Evolutionary conservation across 2,329 filamentous ascomycete genomes (phyloP), one percentile per base, ranked within the genome.

Genomic region (Penicillium brevicompactum): DNA sequence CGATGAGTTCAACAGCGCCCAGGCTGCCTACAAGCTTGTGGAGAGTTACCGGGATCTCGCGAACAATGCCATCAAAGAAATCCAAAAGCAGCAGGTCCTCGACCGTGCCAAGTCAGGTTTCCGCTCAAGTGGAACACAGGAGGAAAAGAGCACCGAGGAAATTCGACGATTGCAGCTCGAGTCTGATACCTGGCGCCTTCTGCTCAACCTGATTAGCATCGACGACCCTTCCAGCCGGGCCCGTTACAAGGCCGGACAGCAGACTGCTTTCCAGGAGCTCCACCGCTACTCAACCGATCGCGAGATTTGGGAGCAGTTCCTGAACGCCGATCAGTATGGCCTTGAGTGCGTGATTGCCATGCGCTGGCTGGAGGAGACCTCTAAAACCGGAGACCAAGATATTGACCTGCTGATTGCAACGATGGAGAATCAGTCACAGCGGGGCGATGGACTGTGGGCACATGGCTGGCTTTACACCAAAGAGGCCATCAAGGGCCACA

Each of bases 401-500:
- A 86, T 96, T 30, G 86, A 92, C 61, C 84, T 87, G 24, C 78
- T 96, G 27, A 88, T 92, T 48, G 82, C 87, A 49, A 88, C 93
- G 53, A 82, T 92, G 51, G 88, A 92, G 70, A 82, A 86, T 57
- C 87, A 87, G 59, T 88, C 90, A 11, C 89, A 93, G 56, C 82
- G 90, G 65, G 89, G 89, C 9, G 75, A 78, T 47, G 90, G 92
- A 47, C 86, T 92, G 9, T 90, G 94, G 77, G 87, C 90, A 27
- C 87, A 92, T 70, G 93, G 93, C 40, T 97, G 92, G 90, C 84
- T 97, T 59, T 91, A 96, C 71, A 97, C 94, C 0, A 90, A 92
- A 60, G 86, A 90, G 55, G 87, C 88, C 46, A 91, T 99, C 74
- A 99, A 99, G 78, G 84, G 90, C 53, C 86, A 91, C 70, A 99